phyloP scores from a whole-genome alignment of 1,284 basidiomycete genomes.

The Trichosporon ovoides region DNA sequence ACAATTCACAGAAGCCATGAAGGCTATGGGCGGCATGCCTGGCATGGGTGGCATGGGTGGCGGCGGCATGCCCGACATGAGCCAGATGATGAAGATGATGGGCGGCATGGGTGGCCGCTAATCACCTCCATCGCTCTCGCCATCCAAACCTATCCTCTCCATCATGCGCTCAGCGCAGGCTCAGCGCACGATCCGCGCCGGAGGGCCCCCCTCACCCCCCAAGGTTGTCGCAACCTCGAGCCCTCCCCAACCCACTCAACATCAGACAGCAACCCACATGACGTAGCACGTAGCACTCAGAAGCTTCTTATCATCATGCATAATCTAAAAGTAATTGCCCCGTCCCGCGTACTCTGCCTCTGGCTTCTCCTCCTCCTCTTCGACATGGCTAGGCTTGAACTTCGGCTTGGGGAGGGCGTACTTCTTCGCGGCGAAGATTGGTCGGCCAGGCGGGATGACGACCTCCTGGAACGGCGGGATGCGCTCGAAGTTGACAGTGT shows the following conservation, averaged over 20 bases:
- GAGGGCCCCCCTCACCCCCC: too few relatives aligned
- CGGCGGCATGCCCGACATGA: constrained; percentile 47
- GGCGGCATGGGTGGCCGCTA: constrained; percentile 36
- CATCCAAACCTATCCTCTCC: too few relatives aligned
- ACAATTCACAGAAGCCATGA: constrained; percentile 62
- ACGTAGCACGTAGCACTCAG: background rate
- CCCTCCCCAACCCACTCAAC: background rate
- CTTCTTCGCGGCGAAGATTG: constrained; percentile 64
- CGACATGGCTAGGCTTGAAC: constrained; percentile 46
- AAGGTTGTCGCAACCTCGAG: too few relatives aligned
- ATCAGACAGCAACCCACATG: background rate
- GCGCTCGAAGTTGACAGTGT: constrained; percentile 81
- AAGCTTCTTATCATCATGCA: constrained; percentile 2
- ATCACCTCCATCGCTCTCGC: background rate
- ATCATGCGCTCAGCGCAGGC: too few relatives aligned
- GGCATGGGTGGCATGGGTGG: constrained; percentile 56
- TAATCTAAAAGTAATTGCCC: constrained; percentile 35
- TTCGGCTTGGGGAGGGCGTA: constrained; percentile 64
- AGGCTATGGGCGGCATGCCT: constrained; percentile 53
- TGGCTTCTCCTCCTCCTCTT: constrained; percentile 5
- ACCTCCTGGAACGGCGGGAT: constrained; percentile 68
- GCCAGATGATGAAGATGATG: constrained; percentile 51
- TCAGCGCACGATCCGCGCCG: too few relatives aligned
- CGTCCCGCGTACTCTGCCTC: constrained; percentile 32
- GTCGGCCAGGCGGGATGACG: constrained; percentile 74